These are phyloP conservation scores for Gossypium laxum DNA, from an alignment of 441 rosid genomes.

Conservation along the genomic window DNA sequence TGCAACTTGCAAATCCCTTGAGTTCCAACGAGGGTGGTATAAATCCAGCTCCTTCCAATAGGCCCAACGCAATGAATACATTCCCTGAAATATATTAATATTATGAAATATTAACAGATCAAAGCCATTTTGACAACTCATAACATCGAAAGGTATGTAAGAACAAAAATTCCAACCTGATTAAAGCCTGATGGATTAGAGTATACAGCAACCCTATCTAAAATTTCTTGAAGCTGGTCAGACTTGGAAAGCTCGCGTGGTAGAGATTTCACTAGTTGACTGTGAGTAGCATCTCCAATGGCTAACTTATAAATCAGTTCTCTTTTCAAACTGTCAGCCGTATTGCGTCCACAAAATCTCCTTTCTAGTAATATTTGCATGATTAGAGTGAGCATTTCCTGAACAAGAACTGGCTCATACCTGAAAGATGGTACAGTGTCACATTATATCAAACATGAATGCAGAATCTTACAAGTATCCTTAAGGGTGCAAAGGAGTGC, in stretches of 20 bases:
- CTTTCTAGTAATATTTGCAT: slow-evolving; percentile 92
- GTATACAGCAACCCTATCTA: slow-evolving; percentile 65
- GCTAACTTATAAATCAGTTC: slow-evolving; percentile 82
- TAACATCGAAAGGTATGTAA: slow-evolving; percentile 11
- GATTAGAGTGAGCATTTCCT: slow-evolving; percentile 83
- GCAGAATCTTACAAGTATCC: not conserved
- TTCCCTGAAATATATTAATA: slow-evolving; percentile 51
- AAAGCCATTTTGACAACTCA: slow-evolving; percentile 17
- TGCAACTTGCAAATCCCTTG: slow-evolving; percentile 84
- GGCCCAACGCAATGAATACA: slow-evolving; percentile 64
- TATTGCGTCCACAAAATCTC: slow-evolving; percentile 70
- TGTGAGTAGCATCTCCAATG: slow-evolving; percentile 83
- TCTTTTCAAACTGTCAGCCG: slow-evolving; percentile 76
- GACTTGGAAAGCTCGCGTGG: slow-evolving; percentile 81
- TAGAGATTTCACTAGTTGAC: slow-evolving; percentile 79
- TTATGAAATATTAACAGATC: not conserved
- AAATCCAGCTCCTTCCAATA: slow-evolving; percentile 94
- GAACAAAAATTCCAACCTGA: slow-evolving; percentile 54
- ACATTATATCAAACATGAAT: not conserved
- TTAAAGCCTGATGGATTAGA: slow-evolving; percentile 80
- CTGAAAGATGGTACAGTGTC: slow-evolving; percentile 34
- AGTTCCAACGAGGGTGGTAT: slow-evolving; percentile 89
- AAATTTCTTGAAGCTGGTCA: slow-evolving; percentile 66
- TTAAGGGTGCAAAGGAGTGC: not conserved
- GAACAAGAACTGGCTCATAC: slow-evolving; percentile 73